Base-by-base conservation (phyloP, 2,329 filamentous ascomycete genomes). In the Alternaria panax region DNA sequence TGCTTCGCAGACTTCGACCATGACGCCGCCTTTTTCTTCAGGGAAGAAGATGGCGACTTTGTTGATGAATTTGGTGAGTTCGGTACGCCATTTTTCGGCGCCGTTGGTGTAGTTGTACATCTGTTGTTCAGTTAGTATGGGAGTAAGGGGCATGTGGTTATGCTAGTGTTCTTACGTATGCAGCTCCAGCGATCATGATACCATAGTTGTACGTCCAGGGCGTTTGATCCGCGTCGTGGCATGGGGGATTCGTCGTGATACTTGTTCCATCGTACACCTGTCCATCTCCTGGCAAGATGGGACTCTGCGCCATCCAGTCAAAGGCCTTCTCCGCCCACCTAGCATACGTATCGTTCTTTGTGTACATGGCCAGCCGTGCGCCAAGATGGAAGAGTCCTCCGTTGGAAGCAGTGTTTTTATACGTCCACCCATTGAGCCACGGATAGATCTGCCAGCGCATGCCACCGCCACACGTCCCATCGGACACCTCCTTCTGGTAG, bases 1-100 rank as follows among this genome's bases (percentile, higher is more conserved):
- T 1, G 72, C 69, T 55, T 83, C 81, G 67, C 81, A 83, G 20
- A 77, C 64, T 30, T 77, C 81, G 34, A 71, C 75, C 76, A 85
- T 82, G 61, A 82, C 69, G 38, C 65, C 66, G 57, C 59, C 65
- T 47, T 74, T 72, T 28, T 72, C 65, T 6, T 67, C 46, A 28
- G 75, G 74, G 67, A 80, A 82, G 71, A 82, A 83, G 42, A 79
- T 71, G 3, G 59, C 51, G 1, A 57, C 45, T 41, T 75, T 72
- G 58, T 71, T 70, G 24, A 80, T 65, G 40, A 77, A 73, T 18
- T 73, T 68, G 8, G 63, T 48, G 0, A 79, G 62, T 22, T 73
- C 75, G 0, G 61, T 57, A 3, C 62, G 56, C 77, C 77, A 79
- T 38, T 70, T 64, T 6, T 68, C 48, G 12, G 61, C 70, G 30